phyloP scores from a whole-genome alignment of 352 stramenopile genomes.

The Pythium dissimile region DNA sequence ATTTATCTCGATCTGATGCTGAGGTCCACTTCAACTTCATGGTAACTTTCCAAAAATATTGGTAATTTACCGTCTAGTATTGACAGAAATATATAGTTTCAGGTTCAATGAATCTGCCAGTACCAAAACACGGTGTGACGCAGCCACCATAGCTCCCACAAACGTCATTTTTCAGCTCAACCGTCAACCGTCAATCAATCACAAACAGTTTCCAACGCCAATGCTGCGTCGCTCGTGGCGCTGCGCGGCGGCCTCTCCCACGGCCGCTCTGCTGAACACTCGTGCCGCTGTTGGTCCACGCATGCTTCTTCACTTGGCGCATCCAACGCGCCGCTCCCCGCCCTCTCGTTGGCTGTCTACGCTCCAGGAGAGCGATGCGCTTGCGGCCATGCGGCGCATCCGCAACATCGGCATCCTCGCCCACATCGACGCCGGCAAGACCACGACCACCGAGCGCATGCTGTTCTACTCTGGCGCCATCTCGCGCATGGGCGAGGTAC shows the following conservation, averaged over 20 bases:
- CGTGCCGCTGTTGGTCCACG: neutral
- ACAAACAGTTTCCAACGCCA: too few relatives aligned
- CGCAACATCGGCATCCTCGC: slow-evolving; percentile 99
- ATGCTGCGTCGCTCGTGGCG: slow-evolving; percentile 1
- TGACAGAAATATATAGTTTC: neutral
- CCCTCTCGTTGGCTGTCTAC: neutral
- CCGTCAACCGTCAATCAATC: neutral
- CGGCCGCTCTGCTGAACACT: neutral
- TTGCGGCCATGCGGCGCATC: slow-evolving; percentile 34
- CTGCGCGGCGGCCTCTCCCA: slow-evolving; percentile 8
- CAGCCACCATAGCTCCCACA: neutral
- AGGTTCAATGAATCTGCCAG: neutral
- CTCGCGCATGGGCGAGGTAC: slow-evolving; percentile 64
- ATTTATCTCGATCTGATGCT: neutral
- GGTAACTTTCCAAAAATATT: slow-evolving; percentile 2
- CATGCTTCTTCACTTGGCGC: neutral
- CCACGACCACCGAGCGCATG: slow-evolving; percentile 98
- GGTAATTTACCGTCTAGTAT: slow-evolving; percentile 9
- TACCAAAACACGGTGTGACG: slow-evolving; percentile 12
- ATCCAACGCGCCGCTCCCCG: neutral
- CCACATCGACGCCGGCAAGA: slow-evolving; percentile 99
- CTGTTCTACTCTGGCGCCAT: slow-evolving; percentile 95
- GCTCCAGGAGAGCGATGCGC: neutral
- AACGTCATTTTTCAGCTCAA: neutral
- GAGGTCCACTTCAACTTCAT: neutral